Evolutionary conservation across 192 early-diverging fungal species (phyloP).

Genomic region (Gamsiella multidivaricata): DNA sequence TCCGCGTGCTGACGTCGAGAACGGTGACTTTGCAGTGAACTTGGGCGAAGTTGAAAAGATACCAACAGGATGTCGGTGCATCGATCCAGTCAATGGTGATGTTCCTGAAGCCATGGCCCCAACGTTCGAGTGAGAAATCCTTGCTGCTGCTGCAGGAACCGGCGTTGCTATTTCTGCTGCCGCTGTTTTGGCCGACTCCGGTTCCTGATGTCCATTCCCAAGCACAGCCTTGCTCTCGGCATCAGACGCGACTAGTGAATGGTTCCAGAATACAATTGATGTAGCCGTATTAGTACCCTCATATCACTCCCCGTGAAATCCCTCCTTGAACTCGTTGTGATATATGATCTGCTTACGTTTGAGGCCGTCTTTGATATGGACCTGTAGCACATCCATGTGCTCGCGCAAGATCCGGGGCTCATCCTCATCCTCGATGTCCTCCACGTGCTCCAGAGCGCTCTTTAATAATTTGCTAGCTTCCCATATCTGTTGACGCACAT

Average conservation of each 20-base stretch:
- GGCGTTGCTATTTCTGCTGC: neutral
- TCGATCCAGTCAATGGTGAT: constrained; percentile 28
- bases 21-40: constrained; percentile 43
- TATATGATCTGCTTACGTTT: too few relatives aligned
- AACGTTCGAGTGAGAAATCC: too few relatives aligned
- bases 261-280: neutral
- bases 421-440: constrained; percentile 50
- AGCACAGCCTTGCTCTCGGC: neutral
- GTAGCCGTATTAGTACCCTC: too few relatives aligned
- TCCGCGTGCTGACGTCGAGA: constrained; percentile 8
- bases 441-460: constrained; percentile 36
- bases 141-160: neutral
- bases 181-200: neutral
- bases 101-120: constrained; percentile 7
- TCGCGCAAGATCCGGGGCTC: constrained; percentile 35
- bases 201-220: neutral
- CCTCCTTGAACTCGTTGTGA: too few relatives aligned
- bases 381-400: constrained; percentile 36
- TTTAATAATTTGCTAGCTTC: constrained; percentile 25
- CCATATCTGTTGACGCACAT: constrained; percentile 25
- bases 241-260: constrained; percentile 12
- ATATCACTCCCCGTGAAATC: too few relatives aligned
- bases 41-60: constrained; percentile 46
- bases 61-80: constrained; percentile 32
- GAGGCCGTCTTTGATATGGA: constrained; percentile 25